Base-by-base conservation (phyloP, 1,139 yeast species). In the Wickerhamiella pararugosa region DNA sequence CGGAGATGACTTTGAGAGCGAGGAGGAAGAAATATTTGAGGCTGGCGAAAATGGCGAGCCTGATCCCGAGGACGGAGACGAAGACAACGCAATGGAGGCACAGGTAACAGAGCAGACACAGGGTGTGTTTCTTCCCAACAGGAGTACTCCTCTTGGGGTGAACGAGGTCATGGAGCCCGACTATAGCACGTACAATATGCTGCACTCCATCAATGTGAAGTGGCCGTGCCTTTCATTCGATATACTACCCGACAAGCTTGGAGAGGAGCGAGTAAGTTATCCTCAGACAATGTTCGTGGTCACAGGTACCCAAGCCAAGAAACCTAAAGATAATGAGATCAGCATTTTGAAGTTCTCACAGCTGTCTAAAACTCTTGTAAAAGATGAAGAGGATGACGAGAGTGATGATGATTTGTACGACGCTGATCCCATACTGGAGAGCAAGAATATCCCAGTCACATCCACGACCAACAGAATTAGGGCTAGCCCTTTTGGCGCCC, bases 181-280 rank as follows among this genome's bases (percentile, higher is more conserved):
- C 63, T 94, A 94, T 43, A 69, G 90, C 10, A 95, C 90, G 4
- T 90, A 92, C 59, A 94, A 90, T 56, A 87, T 90, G 97, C 68
- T 90, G 46, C 99, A 90, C 63, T 83, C 83, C 55, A 83, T 90
- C 48, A 83, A 82, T 29, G 67, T 90, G 60, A 94, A 94, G 54
- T 90, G 98, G 97, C 97, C 99, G 21, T 86, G 96, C 63, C 67
- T 90, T 56, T 83, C 96, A 2, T 69, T 92, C 49, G 98, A 90
- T 57, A 66, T 90, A 33, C 64, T 92, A 44, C 94, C 94, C 8
- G 99, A 90, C 59, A 66, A 69, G 42, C 68, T 84, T 44, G 99
- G 98, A 7, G 69, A 73, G 44, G 96, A 86, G 62, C 77, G 98
- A 66, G 73, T 94, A 63, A 72, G 71, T 36, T 90, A 76, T 57